Base-by-base conservation (phyloP, 2,329 filamentous ascomycete genomes). In the Pyrenophora teres region DNA sequence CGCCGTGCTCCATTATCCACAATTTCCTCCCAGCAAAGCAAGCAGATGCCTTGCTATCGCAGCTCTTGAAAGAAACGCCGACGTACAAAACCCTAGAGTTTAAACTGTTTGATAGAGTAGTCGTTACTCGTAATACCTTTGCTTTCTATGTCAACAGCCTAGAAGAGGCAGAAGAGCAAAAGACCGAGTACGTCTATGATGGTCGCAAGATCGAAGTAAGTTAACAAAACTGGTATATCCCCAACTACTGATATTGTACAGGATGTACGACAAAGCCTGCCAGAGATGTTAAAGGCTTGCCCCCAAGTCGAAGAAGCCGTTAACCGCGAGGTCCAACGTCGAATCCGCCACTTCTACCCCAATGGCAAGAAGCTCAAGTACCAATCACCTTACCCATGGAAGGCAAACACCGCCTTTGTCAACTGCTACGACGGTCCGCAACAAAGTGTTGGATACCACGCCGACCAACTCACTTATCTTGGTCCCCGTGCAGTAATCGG, bases 391-490 rank as follows among this genome's bases (percentile, higher is more conserved):
- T 73, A 82, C 0, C 75, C 81, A 0, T 97, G 93, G 92, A 78
- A 78, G 7, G 90, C 93, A 8, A 97, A 97, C 68, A 90, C 91
- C 0, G 91, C 92, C 0, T 93, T 97, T 67, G 92, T 96, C 13
- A 99, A 99, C 72, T 96, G 91, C 77, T 99, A 99, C 72, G 80
- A 87, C 63, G 92, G 92, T 0, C 87, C 85, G 0, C 80, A 85
- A 9, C 85, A 97, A 75, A 90, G 81, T 54, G 92, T 97, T 0
- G 94, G 94, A 27, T 97, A 90, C 75, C 94, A 99, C 74, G 87
- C 89, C 31, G 94, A 99, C 69, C 90, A 96, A 64, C 80, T 97
- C 13, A 97, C 93, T 0, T 97, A 97, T 67, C 82, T 97, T 0
- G 94, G 94, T 0, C 94, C 94, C 0, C 86, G 89, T 6, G 85